Base-by-base conservation (phyloP, 1,139 yeast species). In the Suhomyces guaymorum region DNA sequence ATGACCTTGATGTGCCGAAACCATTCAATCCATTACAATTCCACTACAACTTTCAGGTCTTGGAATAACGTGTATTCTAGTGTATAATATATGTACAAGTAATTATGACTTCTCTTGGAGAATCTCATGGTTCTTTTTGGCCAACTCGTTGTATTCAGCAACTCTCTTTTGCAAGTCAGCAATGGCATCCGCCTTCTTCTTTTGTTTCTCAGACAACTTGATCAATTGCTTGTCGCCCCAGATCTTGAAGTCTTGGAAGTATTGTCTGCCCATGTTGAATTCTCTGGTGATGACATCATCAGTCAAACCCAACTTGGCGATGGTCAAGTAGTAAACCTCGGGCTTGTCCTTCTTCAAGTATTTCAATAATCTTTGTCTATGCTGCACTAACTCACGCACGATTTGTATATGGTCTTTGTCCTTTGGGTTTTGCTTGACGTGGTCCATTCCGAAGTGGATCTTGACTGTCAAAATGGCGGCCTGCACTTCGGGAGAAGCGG, bases 401-500 rank as follows among this genome's bases (percentile, higher is more conserved):
- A 67, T 61, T 54, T 92, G 81, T 38, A 81, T 78, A 47, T 82
- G 81, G 28, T 70, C 70, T 51, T 76, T 70, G 61, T 92, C 97
- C 56, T 88, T 85, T 49, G 80, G 82, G 55, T 81, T 73, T 37
- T 75, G 71, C 54, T 80, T 80, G 39, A 86, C 73, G 55, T 90
- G 97, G 29, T 77, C 75, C 69, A 86, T 87, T 39, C 87, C 70
- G 48, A 78, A 82, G 46, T 84, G 88, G 47, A 92, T 87, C 52
- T 78, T 78, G 37, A 87, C 82, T 1, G 97, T 88, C 63, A 82
- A 66, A 19, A 87, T 75, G 2, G 97, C 97, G 1, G 97, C 96
- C 60, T 90, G 97, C 18, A 89, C 97, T 63, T 90, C 97, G 32
- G 96, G 80, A 1, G 96, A 86, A 1, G 95, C 97, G 0, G 97